These are phyloP conservation scores for Cucurbita pepo DNA, from an alignment of 306 rosid genomes.

Conservation along the genomic window DNA sequence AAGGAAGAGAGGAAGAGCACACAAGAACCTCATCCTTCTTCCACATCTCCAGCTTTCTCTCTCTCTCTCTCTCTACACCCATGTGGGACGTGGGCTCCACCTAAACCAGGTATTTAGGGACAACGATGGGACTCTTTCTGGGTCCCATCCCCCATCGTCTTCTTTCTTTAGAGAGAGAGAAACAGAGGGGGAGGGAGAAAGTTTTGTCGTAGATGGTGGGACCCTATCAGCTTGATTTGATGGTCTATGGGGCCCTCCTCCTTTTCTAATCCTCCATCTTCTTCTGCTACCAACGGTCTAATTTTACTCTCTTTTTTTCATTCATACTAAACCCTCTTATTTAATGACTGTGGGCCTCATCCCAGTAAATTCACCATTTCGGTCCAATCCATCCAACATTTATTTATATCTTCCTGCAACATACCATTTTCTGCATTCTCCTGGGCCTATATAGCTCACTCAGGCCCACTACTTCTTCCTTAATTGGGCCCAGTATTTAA, in stretches of 20 bases:
- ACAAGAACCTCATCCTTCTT: too few relatives aligned
- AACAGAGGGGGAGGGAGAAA: neutral
- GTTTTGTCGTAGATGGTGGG: conserved; percentile 45
- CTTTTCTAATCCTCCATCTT: neutral
- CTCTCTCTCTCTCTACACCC: conserved; percentile 6
- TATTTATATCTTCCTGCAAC: neutral
- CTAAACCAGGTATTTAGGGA: conserved; percentile 25
- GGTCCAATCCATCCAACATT: neutral
- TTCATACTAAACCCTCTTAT: too few relatives aligned
- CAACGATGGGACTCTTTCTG: conserved; percentile 27
- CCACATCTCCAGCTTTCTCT: neutral
- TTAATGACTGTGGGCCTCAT: too few relatives aligned
- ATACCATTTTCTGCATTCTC: neutral
- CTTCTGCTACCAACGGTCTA: too few relatives aligned
- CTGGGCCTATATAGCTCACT: neutral
- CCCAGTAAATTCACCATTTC: too few relatives aligned
- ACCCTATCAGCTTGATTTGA: conserved; percentile 51
- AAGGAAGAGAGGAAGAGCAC: too few relatives aligned
- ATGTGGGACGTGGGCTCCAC: conserved; percentile 33
- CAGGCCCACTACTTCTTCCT: neutral
- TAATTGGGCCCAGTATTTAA: neutral
- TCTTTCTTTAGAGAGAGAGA: neutral
- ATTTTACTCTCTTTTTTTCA: neutral
- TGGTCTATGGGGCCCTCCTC: conserved; percentile 13
- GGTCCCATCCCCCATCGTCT: conserved; percentile 18